Evolutionary conservation across 371 early-diverging fungal species (phyloP).

Genomic region (Apophysomyces sp.): DNA sequence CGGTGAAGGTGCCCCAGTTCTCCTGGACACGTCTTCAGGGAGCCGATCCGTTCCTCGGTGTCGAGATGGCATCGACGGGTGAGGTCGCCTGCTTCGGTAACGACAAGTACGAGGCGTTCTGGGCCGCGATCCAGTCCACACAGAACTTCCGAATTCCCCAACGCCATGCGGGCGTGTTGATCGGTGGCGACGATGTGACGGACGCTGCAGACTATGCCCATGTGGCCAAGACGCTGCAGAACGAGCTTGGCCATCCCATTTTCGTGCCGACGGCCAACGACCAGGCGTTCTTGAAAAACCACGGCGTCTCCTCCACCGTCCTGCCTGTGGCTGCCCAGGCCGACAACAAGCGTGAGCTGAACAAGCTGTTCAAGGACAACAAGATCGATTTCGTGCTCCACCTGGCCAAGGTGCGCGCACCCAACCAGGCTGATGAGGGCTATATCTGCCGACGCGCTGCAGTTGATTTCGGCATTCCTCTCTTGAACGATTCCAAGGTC

Average conservation of each 20-base stretch:
- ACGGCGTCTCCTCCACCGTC: conserved; percentile 38
- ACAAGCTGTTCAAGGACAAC: conserved; percentile 55
- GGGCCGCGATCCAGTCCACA: conserved; percentile 76
- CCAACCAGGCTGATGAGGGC: conserved; percentile 59
- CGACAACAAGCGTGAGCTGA: conserved; percentile 53
- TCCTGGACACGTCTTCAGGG: conserved; percentile 91
- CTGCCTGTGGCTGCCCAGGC: conserved; percentile 48
- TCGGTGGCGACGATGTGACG: conserved; percentile 75
- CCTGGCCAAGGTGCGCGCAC: conserved; percentile 71
- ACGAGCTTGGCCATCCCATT: conserved; percentile 66
- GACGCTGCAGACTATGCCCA: conserved; percentile 66
- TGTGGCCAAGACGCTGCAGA: conserved; percentile 61
- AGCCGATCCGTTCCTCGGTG: conserved; percentile 94
- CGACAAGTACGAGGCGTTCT: conserved; percentile 85
- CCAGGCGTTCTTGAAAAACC: conserved; percentile 38
- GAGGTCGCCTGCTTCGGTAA: conserved; percentile 96
- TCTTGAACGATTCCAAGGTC: conserved; percentile 83
- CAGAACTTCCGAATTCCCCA: conserved; percentile 80
- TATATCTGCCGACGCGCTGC: conserved; percentile 84
- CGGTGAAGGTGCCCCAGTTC: conserved; percentile 94
- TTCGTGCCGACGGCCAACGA: conserved; percentile 67
- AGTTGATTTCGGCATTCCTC: conserved; percentile 86
- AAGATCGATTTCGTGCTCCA: conserved; percentile 76
- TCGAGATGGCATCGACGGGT: conserved; percentile 98
- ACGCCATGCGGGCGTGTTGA: conserved; percentile 66